Percentiles rank a stretch among this genome's conserved stretches.
phyloP scores from a whole-genome alignment of 192 early-diverging fungal genomes.

The Podila epicladia region DNA sequence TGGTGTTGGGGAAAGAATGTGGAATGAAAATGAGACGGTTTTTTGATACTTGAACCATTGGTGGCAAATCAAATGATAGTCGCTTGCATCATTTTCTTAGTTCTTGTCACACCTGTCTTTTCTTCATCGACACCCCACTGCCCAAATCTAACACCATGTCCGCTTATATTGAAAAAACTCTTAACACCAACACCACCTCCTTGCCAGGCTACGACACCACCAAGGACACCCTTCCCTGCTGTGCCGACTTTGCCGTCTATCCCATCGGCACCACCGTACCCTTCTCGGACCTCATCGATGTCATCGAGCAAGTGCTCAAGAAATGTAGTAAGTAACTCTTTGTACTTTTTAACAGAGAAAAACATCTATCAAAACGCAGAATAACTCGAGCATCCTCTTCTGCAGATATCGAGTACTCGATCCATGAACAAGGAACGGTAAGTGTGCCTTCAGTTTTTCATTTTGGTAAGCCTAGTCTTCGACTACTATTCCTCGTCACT shows the following conservation, averaged over 20 bases:
- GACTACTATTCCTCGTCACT: no score
- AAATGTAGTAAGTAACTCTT: slow-evolving; percentile 4
- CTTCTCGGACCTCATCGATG: slow-evolving; percentile 7
- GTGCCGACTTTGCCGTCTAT: slow-evolving; percentile 21
- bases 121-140: background rate
- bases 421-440: background rate
- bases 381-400: background rate
- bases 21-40: background rate
- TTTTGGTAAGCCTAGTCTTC: background rate
- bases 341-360: background rate
- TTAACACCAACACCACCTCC: background rate
- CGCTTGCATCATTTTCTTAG: no score
- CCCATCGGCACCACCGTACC: slow-evolving; percentile 10
- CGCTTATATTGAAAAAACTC: background rate
- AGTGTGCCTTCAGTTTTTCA: background rate
- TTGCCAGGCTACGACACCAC: background rate
- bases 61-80: background rate
- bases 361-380: no score
- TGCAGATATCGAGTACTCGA: background rate
- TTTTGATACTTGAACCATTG: background rate
- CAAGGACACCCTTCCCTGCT: background rate
- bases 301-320: slow-evolving; percentile 17
- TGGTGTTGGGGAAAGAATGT: background rate
- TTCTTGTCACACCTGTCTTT: background rate
- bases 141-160: background rate